Evolutionary conservation across 352 stramenopile genomes (phyloP).

Genomic region (Lagenidium giganteum): DNA sequence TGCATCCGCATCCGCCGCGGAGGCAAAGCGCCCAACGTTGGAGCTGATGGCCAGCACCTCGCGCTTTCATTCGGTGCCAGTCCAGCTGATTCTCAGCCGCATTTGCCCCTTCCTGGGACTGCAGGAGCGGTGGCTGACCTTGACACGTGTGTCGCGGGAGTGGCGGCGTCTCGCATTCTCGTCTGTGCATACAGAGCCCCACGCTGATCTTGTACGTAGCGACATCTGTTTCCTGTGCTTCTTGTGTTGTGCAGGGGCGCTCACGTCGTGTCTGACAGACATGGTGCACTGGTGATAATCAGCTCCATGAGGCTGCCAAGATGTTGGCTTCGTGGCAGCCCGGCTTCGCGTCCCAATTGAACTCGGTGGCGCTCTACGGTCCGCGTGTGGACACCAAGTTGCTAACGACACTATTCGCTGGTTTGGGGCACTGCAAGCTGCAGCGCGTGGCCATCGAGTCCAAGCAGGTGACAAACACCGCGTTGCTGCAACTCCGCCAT

Average conservation of each 20-base stretch:
- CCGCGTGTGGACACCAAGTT: slow-evolving; percentile 41
- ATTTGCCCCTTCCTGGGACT: slow-evolving; percentile 56
- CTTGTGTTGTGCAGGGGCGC: background rate
- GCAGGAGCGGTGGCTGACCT: slow-evolving; percentile 44
- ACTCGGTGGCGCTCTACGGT: slow-evolving; percentile 56
- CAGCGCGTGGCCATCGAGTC: slow-evolving; percentile 59
- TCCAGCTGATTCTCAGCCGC: slow-evolving; percentile 32
- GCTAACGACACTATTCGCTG: slow-evolving; percentile 33
- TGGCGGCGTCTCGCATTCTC: slow-evolving; percentile 50
- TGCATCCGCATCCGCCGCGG: too few species aligned
- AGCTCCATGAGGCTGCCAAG: slow-evolving; percentile 40
- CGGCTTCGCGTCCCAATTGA: slow-evolving; percentile 24
- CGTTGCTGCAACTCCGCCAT: slow-evolving; percentile 30
- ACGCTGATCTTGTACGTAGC: slow-evolving; percentile 49
- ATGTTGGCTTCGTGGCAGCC: slow-evolving; percentile 18
- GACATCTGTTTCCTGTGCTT: background rate
- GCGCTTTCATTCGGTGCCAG: too few species aligned
- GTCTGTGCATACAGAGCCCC: slow-evolving; percentile 40
- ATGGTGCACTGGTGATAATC: slow-evolving; percentile 61
- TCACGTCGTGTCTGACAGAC: slow-evolving; percentile 22
- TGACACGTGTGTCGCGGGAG: slow-evolving; percentile 46
- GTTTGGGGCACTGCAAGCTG: slow-evolving; percentile 29
- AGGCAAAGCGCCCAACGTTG: too few species aligned
- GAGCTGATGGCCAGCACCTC: too few species aligned
- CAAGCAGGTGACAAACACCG: slow-evolving; percentile 53